phyloP scores from a whole-genome alignment of 371 early-diverging fungal genomes.

The Mortierella sp. region DNA sequence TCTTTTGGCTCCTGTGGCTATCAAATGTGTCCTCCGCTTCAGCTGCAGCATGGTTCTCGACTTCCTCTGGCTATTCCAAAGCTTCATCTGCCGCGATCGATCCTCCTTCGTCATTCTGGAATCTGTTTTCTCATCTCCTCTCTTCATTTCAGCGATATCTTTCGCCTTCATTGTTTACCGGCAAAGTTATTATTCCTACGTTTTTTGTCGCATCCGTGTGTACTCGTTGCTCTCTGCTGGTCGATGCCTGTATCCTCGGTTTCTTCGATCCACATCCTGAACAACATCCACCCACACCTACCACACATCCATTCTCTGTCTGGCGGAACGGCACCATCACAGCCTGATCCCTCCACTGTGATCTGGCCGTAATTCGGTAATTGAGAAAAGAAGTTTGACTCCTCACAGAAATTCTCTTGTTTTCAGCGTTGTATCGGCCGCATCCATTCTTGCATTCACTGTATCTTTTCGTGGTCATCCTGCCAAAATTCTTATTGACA shows the following conservation, averaged over 20 bases:
- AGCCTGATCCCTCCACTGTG: constrained; percentile 1
- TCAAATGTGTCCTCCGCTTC: constrained; percentile 14
- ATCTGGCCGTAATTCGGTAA: constrained; percentile 20
- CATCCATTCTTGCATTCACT: neutral
- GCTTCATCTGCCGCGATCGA: neutral
- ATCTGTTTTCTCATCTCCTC: neutral
- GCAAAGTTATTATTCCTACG: neutral
- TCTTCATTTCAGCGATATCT: constrained; percentile 1
- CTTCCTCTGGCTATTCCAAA: neutral
- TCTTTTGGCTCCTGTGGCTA: constrained; percentile 11
- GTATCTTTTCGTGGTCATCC: neutral
- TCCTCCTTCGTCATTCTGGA: constrained; percentile 2
- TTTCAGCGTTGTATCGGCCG: constrained; percentile 15
- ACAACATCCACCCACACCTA: neutral
- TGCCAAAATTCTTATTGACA: constrained; percentile 6
- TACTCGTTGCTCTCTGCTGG: constrained; percentile 1
- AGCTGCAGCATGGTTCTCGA: neutral
- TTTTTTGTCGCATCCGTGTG: neutral
- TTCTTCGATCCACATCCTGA: neutral
- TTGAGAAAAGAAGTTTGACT: neutral
- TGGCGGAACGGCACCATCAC: neutral
- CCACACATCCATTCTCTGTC: neutral
- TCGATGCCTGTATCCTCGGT: neutral
- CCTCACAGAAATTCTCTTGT: constrained; percentile 16
- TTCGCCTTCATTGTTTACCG: constrained; percentile 6